Conservation (phyloP, 805 yeast species). For the Teunomyces barrocoloradensis region DNA sequence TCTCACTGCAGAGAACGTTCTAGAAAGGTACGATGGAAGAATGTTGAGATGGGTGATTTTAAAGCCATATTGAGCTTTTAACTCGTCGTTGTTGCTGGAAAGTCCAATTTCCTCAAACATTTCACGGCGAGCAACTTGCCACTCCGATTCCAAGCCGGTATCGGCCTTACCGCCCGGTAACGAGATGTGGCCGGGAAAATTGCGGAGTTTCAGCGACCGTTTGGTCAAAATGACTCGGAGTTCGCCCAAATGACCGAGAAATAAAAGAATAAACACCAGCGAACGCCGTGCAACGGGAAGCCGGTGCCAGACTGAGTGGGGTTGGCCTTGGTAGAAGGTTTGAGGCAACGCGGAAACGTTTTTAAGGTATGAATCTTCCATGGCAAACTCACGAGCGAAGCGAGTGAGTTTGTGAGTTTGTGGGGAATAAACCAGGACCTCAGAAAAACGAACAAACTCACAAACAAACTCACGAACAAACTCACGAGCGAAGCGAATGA, state of each 20-base stretch:
- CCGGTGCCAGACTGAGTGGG: conserved; percentile 54
- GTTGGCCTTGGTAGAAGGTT: conserved; percentile 26
- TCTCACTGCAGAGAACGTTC: conserved; percentile 78
- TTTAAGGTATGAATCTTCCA: conserved; percentile 20
- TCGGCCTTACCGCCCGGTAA: conserved; percentile 95
- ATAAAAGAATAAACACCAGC: conserved; percentile 73
- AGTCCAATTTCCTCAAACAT: conserved; percentile 86
- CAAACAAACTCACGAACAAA: not conserved
- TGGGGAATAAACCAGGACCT: not conserved
- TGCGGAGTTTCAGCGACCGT: conserved; percentile 63
- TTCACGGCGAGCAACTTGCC: conserved; percentile 78
- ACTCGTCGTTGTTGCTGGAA: conserved; percentile 43
- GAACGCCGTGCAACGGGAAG: conserved; percentile 71
- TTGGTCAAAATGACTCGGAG: conserved; percentile 76
- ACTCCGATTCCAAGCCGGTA: conserved; percentile 57
- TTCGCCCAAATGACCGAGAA: conserved; percentile 70
- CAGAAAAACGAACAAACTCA: not conserved
- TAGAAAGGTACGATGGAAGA: conserved; percentile 77
- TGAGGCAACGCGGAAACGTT: conserved; percentile 35
- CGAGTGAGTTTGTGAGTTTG: no score
- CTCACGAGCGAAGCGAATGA: no score
- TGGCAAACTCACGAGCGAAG: not conserved
- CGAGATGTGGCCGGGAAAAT: conserved; percentile 87
- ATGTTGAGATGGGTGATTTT: conserved; percentile 57
- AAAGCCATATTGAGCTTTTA: conserved; percentile 49